Evolutionary conservation across 768 basidiomycete species (phyloP).

Genomic region (Calocybe cyanea): DNA sequence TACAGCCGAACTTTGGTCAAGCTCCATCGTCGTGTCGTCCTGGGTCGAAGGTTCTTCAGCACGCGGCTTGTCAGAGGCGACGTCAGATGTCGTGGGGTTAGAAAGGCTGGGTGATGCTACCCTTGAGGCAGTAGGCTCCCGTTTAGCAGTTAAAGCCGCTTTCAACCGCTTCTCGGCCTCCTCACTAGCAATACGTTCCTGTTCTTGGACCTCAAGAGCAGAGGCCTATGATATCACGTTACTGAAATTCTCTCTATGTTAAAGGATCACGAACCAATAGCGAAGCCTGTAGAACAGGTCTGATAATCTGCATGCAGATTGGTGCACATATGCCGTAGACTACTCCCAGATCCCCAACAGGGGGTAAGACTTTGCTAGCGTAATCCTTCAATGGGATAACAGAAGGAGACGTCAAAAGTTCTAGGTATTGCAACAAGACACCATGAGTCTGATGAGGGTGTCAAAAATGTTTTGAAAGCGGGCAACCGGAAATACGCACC

Average conservation of each 20-base stretch:
- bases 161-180: constrained; percentile 81
- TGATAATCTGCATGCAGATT: constrained; percentile 91
- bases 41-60: constrained; percentile 20
- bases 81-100: constrained; percentile 22
- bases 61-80: constrained; percentile 20
- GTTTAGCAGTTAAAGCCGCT: constrained; percentile 73
- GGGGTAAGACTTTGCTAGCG: constrained; percentile 67
- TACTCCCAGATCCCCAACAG: constrained; percentile 67
- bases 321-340: constrained; percentile 79
- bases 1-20: constrained; percentile 31
- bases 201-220: constrained; percentile 63
- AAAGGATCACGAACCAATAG: constrained; percentile 46
- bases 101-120: constrained; percentile 57
- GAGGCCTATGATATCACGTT: constrained; percentile 37
- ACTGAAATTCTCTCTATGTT: background rate
- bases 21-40: constrained; percentile 53
- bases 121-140: constrained; percentile 63
- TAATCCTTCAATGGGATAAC: constrained; percentile 72
- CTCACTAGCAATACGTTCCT: constrained; percentile 65
- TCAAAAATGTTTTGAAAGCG: constrained; percentile 11
- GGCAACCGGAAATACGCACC: constrained; percentile 42
- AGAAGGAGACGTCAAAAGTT: constrained; percentile 73
- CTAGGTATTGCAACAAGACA: constrained; percentile 88
- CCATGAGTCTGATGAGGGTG: constrained; percentile 68
- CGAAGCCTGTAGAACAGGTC: constrained; percentile 69